Conservation (phyloP, 768 basidiomycete genomes). For the Russula earlei region DNA sequence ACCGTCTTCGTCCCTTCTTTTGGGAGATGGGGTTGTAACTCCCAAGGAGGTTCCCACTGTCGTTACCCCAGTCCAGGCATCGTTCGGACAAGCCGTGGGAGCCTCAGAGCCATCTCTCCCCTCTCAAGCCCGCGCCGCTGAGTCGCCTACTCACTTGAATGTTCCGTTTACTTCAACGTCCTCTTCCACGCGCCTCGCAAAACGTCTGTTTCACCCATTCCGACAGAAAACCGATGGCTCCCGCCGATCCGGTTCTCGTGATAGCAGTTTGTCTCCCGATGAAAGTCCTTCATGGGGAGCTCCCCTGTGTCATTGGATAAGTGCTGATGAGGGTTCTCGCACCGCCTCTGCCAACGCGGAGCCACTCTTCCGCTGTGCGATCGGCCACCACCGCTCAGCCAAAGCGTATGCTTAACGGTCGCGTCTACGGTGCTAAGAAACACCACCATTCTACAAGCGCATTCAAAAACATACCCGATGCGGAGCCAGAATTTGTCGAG, state of each 20-base stretch:
- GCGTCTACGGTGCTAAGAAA: conserved; percentile 53
- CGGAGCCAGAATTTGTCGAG: conserved; percentile 78
- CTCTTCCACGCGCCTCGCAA: conserved; percentile 6
- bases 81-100: background rate
- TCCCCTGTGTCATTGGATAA: conserved; percentile 11
- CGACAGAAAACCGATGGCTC: conserved; percentile 27
- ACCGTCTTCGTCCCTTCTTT: conserved; percentile 16
- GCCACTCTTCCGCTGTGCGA: background rate
- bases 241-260: conserved; percentile 46
- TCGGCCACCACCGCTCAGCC: background rate
- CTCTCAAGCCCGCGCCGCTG: background rate
- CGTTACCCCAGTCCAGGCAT: background rate
- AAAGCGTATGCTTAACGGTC: conserved; percentile 65
- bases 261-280: conserved; percentile 49
- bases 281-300: conserved; percentile 1
- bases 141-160: conserved; percentile 10
- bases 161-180: conserved; percentile 7
- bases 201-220: conserved; percentile 17
- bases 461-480: conserved; percentile 42
- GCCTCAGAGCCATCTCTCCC: background rate
- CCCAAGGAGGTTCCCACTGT: background rate
- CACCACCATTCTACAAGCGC: conserved; percentile 24
- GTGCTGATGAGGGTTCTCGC: background rate
- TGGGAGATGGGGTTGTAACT: conserved; percentile 5
- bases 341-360: background rate